phyloP scores from a whole-genome alignment of 805 yeast genomes.

The Gaillardinia entomophila region DNA sequence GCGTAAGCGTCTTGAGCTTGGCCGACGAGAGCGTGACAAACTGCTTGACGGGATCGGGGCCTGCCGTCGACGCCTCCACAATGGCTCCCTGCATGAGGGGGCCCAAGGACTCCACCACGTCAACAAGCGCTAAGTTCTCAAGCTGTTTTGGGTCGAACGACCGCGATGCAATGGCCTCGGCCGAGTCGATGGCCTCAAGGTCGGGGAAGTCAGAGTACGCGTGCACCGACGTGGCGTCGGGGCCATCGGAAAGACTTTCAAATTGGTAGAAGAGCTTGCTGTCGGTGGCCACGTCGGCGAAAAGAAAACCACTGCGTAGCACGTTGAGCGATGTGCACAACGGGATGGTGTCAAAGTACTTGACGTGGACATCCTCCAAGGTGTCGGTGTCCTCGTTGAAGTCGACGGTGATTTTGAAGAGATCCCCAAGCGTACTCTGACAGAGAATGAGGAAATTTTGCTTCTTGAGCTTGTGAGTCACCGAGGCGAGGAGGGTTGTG shows the following conservation, averaged over 20 bases:
- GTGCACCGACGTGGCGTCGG: slow-evolving; percentile 22
- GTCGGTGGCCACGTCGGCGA: slow-evolving; percentile 57
- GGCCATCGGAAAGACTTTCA: slow-evolving; percentile 64
- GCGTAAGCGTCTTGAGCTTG: slow-evolving; percentile 40
- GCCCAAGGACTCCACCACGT: slow-evolving; percentile 41
- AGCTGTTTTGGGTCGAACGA: slow-evolving; percentile 28
- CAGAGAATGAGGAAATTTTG: slow-evolving; percentile 58
- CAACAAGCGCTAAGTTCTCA: slow-evolving; percentile 56
- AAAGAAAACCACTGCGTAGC: slow-evolving; percentile 70
- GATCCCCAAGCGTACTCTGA: slow-evolving; percentile 69
- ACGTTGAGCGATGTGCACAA: slow-evolving; percentile 50
- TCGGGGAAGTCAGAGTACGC: slow-evolving; percentile 2
- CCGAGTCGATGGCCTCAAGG: slow-evolving; percentile 1
- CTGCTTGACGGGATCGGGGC: slow-evolving; percentile 13
- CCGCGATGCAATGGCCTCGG: slow-evolving; percentile 1
- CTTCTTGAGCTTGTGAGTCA: slow-evolving; percentile 60
- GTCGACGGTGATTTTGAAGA: slow-evolving; percentile 55
- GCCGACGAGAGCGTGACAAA: slow-evolving; percentile 34
- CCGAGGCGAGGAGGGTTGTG: slow-evolving; percentile 45
- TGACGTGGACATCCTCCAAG: slow-evolving; percentile 40
- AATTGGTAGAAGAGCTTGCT: slow-evolving; percentile 74
- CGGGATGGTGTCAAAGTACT: slow-evolving; percentile 77
- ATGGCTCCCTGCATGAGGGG: slow-evolving; percentile 41
- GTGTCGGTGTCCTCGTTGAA: slow-evolving; percentile 40
- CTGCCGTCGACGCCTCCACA: slow-evolving; percentile 7